Base-by-base conservation (phyloP, 345 rosid genomes). In the Physaria fendleri region DNA sequence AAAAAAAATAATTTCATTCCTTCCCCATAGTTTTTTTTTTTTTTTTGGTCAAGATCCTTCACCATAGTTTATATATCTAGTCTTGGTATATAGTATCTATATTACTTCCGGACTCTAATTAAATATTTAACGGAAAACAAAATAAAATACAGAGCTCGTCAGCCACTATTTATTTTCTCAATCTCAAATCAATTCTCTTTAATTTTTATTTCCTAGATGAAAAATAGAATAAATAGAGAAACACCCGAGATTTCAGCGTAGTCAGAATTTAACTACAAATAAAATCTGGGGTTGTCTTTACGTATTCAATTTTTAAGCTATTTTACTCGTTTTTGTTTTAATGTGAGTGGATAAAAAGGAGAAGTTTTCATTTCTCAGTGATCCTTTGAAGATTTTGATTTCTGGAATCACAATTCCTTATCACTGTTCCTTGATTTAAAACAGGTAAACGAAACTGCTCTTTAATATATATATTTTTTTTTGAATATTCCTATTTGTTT, bases 291-390 rank as follows among this genome's bases (percentile, higher is more conserved):
- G 17, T 21, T 66, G 10, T 40, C 46, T 49, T 48, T 49, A 25
- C 49, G 15, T 37, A 56, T 37, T 20, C 64, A 56, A 16, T 12
- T 40, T 59, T 52, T 51, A 17, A 49, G 65, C 66, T 50, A 41
- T 14, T 8, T 58, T 32, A 29, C 28, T 37, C 6, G 3, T 40
- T 2, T 33, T 1, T 24, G 15, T 39, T 12, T 12, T 4, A 8
- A 23, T 41, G 15, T 27, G 6, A 38, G 1, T 42, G 5, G 2
- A 42, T 1, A 56, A 18, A 6, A 13, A 6, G 5, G 14, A 24
- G 4, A 17, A 30, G 37, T 13, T 38, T 28, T 21, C 1, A 7
- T 4, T 13, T 38, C 21, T 21, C 1, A 7, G 5, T 47, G 6
- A 14, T 41, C 55, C 3, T 57, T 24, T 30, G 18, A 68, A 25